Evolutionary conservation across 208 protist species (phyloP).

Genomic region (Trypanosoma caninum): DNA sequence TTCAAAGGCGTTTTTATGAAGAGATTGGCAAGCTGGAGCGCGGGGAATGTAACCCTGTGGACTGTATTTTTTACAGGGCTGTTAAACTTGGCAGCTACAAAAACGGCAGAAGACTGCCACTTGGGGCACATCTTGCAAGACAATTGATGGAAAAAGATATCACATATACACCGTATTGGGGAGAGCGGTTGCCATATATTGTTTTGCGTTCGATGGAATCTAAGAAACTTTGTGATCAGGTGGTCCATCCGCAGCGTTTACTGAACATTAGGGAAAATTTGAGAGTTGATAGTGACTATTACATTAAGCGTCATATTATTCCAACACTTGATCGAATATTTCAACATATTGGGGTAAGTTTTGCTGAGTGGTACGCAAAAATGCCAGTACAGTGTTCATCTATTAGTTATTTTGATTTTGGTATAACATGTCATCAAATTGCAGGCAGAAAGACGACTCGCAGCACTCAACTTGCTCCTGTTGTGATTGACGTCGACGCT

Average conservation of each 20-base stretch:
- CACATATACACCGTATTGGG: slow-evolving; percentile 61
- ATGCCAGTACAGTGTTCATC: slow-evolving; percentile 47
- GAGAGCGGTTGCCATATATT: slow-evolving; percentile 74
- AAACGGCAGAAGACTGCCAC: slow-evolving; percentile 37
- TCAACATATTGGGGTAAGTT: slow-evolving; percentile 65
- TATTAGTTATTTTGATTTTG: slow-evolving; percentile 22
- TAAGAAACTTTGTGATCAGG: slow-evolving; percentile 43
- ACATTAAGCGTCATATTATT: slow-evolving; percentile 75
- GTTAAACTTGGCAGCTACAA: slow-evolving; percentile 74
- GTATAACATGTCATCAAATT: neutral
- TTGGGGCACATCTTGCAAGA: slow-evolving; percentile 59
- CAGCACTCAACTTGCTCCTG: neutral
- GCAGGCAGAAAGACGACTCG: slow-evolving; percentile 2
- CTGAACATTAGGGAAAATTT: slow-evolving; percentile 30
- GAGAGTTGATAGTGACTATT: slow-evolving; percentile 64
- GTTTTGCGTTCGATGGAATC: slow-evolving; percentile 43
- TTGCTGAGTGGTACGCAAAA: slow-evolving; percentile 44
- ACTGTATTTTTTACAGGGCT: slow-evolving; percentile 72
- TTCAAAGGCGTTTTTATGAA: slow-evolving; percentile 31
- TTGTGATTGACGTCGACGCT: slow-evolving; percentile 3
- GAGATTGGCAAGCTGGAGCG: slow-evolving; percentile 49
- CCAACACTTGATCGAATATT: slow-evolving; percentile 79
- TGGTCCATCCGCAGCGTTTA: slow-evolving; percentile 57
- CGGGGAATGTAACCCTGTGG: slow-evolving; percentile 43
- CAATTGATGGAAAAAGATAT: slow-evolving; percentile 58